Base-by-base conservation (phyloP, 257 asterid genomes). In the Salvia miltiorrhiza region DNA sequence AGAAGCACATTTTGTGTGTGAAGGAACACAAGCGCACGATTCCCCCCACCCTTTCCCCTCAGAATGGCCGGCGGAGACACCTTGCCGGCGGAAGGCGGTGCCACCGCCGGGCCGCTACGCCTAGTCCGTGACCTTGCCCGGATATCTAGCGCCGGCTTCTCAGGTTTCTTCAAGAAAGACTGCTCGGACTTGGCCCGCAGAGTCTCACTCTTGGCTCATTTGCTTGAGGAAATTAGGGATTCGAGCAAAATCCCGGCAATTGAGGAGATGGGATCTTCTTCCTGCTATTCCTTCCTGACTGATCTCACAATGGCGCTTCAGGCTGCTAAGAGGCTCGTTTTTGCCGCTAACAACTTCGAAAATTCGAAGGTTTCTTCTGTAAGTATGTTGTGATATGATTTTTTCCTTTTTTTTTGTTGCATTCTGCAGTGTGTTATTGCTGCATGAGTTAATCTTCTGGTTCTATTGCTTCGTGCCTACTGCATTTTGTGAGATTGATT, bases 201-300 rank as follows among this genome's bases (percentile, higher is more conserved):
- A 57, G 78, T 88, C 54, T 78, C 95, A 9, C 90, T 93, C 39
- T 79, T 93, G 73, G 87, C 87, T 17, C 92, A 93, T 84, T 78
- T 90, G 73, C 84, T 87, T 41, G 97, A 90, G 50, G 99, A 93
- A 76, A 86, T 93, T 48, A 84, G 84, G 80, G 96, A 88, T 67
- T 80, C 84, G 21, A 81, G 81, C 9, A 76, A 28, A 41, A 17
- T 55, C 8, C 41, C 17, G 17, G 35, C 47, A 49, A 69, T 49
- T 49, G 77, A 45, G 2, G 82, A 66, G 66, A 21, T 77, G 77
- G 76, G 74, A 23, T 69, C 81, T 35, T 84, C 84, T 59, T 74
- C 87, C 19, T 64, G 71, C 60, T 24, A 21, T 68, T 78, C 86
- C 20, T 81, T 72, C 44, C 77, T 90, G 16, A 80, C 91, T 75